phyloP scores from a whole-genome alignment of 1,284 basidiomycete species.

The Crucibulum cyathiforme region DNA sequence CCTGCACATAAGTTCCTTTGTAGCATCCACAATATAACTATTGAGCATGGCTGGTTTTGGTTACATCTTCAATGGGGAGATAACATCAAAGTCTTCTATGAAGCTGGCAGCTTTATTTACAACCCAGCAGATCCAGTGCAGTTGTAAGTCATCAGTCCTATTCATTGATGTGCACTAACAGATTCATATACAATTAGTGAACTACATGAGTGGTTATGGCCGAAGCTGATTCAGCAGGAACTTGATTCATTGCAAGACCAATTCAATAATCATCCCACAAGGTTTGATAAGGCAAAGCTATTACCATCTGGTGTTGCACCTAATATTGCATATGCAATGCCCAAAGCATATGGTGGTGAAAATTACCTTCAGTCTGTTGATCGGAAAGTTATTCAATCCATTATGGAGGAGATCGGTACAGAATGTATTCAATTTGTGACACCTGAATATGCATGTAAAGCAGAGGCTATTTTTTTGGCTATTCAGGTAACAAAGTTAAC shows the following conservation, averaged over 20 bases:
- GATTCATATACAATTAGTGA: neutral
- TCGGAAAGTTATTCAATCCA: neutral
- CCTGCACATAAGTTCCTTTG: slow-evolving; percentile 5
- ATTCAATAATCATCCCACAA: neutral
- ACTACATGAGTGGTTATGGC: neutral
- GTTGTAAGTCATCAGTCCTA: slow-evolving; percentile 4
- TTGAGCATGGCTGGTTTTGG: slow-evolving; percentile 16
- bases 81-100: slow-evolving; percentile 14
- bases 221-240: neutral
- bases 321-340: neutral
- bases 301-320: neutral
- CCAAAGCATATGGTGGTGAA: neutral
- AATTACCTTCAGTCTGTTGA: neutral
- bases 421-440: neutral
- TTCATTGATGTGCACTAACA: neutral
- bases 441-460: neutral
- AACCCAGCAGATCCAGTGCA: slow-evolving; percentile 18
- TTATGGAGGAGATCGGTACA: neutral
- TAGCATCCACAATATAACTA: slow-evolving; percentile 3
- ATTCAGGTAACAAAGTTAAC: neutral
- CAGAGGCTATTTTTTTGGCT: neutral
- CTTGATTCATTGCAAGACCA: neutral
- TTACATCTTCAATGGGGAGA: slow-evolving; percentile 26
- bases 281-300: neutral
- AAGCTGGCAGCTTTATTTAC: slow-evolving; percentile 16